Base-by-base conservation (phyloP, 352 stramenopile species). In the Proteromonas lacertae region DNA sequence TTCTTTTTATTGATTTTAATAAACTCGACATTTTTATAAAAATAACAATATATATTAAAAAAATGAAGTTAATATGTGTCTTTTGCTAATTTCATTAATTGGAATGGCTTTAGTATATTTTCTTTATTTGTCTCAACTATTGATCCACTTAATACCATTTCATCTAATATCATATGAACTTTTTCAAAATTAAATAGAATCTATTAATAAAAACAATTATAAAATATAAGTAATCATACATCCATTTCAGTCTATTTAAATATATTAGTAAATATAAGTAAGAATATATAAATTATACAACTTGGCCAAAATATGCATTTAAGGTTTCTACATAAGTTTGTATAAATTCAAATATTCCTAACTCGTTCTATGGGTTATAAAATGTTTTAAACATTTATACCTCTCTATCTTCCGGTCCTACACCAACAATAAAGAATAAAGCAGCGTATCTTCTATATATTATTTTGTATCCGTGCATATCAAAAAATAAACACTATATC, bases 281-380 rank as follows among this genome's bases (percentile, higher is more conserved):
- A 37, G 56, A 70, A 69, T 9, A 13, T 40, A 74, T 71, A 56
- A 83, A 67, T 22, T 83, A 53, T 47, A 80, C 65, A 47, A 97
- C 87, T 50, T 74, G 92, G 50, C 91, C 78, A 57, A 92, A 92
- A 57, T 91, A 90, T 57, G 89, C 87, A 59, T 91, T 83, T 64
- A 97, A 86, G 4, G 83, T 97, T 55, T 98, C 88, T 25, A 98
- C 86, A 16, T 97, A 67, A 31, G 70, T 80, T 56, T 99, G 88
- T 53, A 99, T 98, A 49, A 99, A 99, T 64, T 99, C 88, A 34
- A 98, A 55, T 25, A 99, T 76, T 24, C 78, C 87, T 24, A 99
- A 63, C 57, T 99, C 88, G 49, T 99, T 99, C 66, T 96, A 59
- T 16, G 56, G 49, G 37, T 67, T 32, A 42, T 37, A 52, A 28